Evolutionary conservation across 2,329 filamentous ascomycete species (phyloP).

Genomic region (Domatiomyces catenatus): DNA sequence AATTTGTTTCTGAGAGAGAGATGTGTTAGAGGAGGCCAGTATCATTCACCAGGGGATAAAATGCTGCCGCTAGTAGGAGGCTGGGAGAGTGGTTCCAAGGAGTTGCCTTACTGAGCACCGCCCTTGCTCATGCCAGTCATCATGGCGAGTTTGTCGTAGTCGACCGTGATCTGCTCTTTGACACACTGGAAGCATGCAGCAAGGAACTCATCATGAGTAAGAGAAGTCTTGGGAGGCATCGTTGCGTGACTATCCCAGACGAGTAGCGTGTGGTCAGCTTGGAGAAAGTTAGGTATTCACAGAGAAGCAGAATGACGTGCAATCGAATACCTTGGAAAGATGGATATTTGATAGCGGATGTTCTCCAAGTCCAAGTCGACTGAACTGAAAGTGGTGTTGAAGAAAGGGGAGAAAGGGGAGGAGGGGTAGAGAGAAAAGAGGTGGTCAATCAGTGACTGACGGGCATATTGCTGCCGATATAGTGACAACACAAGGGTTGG

Average conservation of each 20-base stretch:
- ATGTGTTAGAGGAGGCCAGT: constrained; percentile 1
- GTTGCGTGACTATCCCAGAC: background rate
- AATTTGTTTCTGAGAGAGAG: constrained; percentile 14
- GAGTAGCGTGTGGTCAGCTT: background rate
- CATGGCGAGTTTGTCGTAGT: constrained; percentile 10
- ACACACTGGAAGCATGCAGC: constrained; percentile 12
- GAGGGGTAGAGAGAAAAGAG: background rate
- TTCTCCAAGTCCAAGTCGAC: background rate
- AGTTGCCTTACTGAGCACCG: constrained; percentile 15
- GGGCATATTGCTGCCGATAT: background rate
- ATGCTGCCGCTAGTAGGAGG: background rate
- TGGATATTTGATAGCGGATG: background rate
- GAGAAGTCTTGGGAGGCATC: constrained; percentile 5
- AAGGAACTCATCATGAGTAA: constrained; percentile 9
- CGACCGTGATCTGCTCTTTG: constrained; percentile 10
- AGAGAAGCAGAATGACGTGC: too few species aligned
- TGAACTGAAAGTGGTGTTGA: background rate
- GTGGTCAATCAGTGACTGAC: background rate
- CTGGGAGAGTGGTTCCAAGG: background rate
- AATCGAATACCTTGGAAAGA: background rate
- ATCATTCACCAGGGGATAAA: constrained; percentile 2
- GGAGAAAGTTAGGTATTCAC: background rate
- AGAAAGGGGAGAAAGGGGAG: background rate
- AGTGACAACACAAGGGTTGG: background rate
- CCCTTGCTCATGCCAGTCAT: constrained; percentile 12